Evolutionary conservation across 2,329 filamentous ascomycete species (phyloP).

Genomic region (Alternaria sp.): DNA sequence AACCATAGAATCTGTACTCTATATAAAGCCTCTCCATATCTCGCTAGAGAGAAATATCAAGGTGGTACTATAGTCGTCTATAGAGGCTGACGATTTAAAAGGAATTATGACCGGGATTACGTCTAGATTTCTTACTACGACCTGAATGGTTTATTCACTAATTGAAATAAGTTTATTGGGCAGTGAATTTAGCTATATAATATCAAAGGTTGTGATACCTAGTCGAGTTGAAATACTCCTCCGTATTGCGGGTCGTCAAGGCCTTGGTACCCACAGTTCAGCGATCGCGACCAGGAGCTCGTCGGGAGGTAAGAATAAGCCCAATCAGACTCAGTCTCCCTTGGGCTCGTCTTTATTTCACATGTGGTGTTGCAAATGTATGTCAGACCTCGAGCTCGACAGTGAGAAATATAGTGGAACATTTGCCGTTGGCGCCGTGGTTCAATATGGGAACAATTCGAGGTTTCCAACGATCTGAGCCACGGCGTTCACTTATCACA

Average conservation of each 20-base stretch:
- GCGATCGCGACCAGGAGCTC: not conserved
- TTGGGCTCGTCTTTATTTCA: too few relatives aligned
- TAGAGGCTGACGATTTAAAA: not conserved
- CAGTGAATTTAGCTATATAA: not conserved
- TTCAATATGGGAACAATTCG: too few relatives aligned
- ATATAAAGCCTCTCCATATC: not conserved
- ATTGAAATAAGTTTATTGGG: not conserved
- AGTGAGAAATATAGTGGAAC: not conserved
- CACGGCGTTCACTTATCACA: too few relatives aligned
- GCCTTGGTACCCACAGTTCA: not conserved
- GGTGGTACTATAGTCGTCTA: not conserved
- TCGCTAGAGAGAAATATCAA: not conserved
- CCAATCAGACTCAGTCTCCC: not conserved
- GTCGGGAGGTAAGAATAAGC: not conserved
- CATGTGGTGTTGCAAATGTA: too few relatives aligned
- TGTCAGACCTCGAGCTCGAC: not conserved
- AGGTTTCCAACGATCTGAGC: fast-evolving
- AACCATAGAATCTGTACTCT: too few relatives aligned
- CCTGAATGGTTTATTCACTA: not conserved
- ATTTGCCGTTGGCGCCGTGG: too few relatives aligned
- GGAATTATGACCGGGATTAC: not conserved
- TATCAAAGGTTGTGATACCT: not conserved
- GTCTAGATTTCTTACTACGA: not conserved
- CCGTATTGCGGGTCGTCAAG: too few relatives aligned
- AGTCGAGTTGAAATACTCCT: not conserved